Evolutionary conservation across 2,329 filamentous ascomycete species (phyloP).

Genomic region (Lasiodiplodia theobromae): DNA sequence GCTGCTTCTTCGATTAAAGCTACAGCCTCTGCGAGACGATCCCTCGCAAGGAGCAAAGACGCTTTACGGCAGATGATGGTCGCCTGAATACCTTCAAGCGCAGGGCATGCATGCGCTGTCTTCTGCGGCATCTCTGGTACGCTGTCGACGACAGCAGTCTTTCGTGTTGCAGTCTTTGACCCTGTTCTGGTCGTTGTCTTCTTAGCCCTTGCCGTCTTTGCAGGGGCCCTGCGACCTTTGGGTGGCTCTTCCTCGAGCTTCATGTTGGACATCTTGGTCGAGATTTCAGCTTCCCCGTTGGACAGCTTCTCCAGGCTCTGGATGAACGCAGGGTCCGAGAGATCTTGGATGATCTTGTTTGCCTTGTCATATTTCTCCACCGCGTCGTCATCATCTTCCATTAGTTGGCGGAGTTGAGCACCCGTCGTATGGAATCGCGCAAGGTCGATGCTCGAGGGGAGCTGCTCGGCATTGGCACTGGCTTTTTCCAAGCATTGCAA

Average conservation of each 20-base stretch:
- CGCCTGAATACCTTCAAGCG: conserved; percentile 53
- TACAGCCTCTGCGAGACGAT: conserved; percentile 41
- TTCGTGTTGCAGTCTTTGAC: conserved; percentile 4
- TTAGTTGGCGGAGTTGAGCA: conserved; percentile 56
- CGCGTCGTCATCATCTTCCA: conserved; percentile 57
- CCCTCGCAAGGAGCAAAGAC: conserved; percentile 46
- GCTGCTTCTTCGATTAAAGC: conserved; percentile 40
- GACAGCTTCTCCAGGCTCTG: conserved; percentile 38
- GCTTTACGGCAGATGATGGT: conserved; percentile 61
- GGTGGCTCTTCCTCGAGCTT: conserved; percentile 40
- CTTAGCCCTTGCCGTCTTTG: conserved; percentile 25
- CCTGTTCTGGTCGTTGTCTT: conserved; percentile 32
- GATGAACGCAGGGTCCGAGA: conserved; percentile 48
- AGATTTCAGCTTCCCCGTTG: conserved; percentile 45
- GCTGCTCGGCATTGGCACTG: conserved; percentile 47
- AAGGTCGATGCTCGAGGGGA: conserved; percentile 59
- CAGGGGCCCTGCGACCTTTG: not conserved
- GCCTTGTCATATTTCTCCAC: conserved; percentile 57
- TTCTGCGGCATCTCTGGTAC: conserved; percentile 19
- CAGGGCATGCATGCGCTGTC: conserved; percentile 45
- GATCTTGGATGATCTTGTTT: conserved; percentile 52
- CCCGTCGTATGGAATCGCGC: conserved; percentile 60
- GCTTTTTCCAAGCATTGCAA: conserved; percentile 63
- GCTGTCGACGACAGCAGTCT: conserved; percentile 30
- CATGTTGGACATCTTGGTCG: conserved; percentile 53